Percentiles rank a stretch among this genome's conserved stretches.
These are phyloP conservation scores for Hypsizygus ulmarius DNA, from an alignment of 1,284 basidiomycete species.

Conservation along the genomic window DNA sequence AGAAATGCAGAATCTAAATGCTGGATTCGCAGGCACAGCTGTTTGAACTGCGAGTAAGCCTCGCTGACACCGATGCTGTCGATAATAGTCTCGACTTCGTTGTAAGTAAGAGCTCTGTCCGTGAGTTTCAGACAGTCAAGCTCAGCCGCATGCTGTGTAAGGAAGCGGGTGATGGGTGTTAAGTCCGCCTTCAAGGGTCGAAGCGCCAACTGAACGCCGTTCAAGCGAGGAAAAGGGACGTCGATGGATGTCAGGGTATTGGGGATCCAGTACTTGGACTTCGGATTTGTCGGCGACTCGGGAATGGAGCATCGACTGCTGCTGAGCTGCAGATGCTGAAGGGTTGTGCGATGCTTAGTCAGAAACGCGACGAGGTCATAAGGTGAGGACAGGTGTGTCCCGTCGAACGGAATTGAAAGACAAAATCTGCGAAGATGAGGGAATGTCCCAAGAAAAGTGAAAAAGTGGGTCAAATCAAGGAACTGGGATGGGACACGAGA, in stretches of 20 bases:
- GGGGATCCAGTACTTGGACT: slow-evolving; percentile 38
- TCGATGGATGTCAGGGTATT: slow-evolving; percentile 28
- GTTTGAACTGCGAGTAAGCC: slow-evolving; percentile 16
- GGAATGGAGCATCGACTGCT: slow-evolving; percentile 28
- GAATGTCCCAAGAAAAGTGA: slow-evolving; percentile 34
- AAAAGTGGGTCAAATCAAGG: slow-evolving; percentile 38
- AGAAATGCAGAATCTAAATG: slow-evolving; percentile 31
- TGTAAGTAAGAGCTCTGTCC: slow-evolving; percentile 27
- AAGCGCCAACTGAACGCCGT: slow-evolving; percentile 32
- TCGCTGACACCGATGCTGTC: slow-evolving; percentile 13
- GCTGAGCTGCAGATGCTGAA: slow-evolving; percentile 33
- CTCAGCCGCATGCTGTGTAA: slow-evolving; percentile 27
- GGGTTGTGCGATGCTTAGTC: slow-evolving; percentile 27
- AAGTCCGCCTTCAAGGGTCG: slow-evolving; percentile 35
- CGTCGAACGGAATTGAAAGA: slow-evolving; percentile 42
- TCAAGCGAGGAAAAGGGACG: slow-evolving; percentile 29
- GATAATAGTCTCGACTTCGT: slow-evolving; percentile 31
- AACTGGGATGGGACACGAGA: slow-evolving; percentile 34
- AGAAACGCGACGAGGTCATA: slow-evolving; percentile 32
- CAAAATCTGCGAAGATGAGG: slow-evolving; percentile 33
- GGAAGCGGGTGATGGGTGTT: slow-evolving; percentile 26
- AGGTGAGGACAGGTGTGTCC: slow-evolving; percentile 35
- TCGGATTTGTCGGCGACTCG: slow-evolving; percentile 21
- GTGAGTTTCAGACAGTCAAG: slow-evolving; percentile 34
- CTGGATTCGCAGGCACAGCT: slow-evolving; percentile 30